Evolutionary conservation across 176 grass and related monocot species (phyloP).

Genomic region (Zizania latifolia): DNA sequence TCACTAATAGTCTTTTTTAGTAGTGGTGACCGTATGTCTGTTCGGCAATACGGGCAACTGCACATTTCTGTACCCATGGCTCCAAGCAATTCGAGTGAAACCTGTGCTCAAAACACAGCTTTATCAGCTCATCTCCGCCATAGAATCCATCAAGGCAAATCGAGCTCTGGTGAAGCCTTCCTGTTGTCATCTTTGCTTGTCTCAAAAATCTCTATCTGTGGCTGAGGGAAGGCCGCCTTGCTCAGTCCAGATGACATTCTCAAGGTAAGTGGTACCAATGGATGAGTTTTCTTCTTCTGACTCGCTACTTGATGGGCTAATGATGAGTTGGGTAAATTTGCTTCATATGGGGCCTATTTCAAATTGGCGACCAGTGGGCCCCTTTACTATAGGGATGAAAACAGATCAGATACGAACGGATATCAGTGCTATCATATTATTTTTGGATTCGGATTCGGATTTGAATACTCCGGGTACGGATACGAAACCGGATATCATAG

Average conservation of each 20-base stretch:
- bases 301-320: slow-evolving; percentile 27
- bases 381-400: too few species aligned
- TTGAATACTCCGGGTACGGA: too few species aligned
- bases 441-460: too few species aligned
- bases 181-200: slow-evolving; percentile 44
- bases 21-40: slow-evolving; percentile 46
- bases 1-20: too few species aligned
- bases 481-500: too few species aligned
- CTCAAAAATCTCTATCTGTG: slow-evolving; percentile 64
- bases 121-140: slow-evolving; percentile 52
- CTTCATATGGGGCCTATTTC: background rate
- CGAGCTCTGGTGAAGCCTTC: slow-evolving; percentile 51
- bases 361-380: too few species aligned
- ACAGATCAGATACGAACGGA: too few species aligned
- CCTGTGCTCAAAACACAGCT: slow-evolving; percentile 59
- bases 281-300: slow-evolving; percentile 38
- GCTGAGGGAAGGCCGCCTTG: slow-evolving; percentile 43
- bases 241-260: slow-evolving; percentile 64
- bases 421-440: too few species aligned
- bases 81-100: slow-evolving; percentile 77
- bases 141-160: slow-evolving; percentile 80
- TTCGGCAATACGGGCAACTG: slow-evolving; percentile 87
- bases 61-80: slow-evolving; percentile 73
- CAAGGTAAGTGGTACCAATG: slow-evolving; percentile 12
- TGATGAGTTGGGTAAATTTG: slow-evolving; percentile 22